phyloP scores from a whole-genome alignment of 768 basidiomycete genomes.

The Auriscalpium vulgare region DNA sequence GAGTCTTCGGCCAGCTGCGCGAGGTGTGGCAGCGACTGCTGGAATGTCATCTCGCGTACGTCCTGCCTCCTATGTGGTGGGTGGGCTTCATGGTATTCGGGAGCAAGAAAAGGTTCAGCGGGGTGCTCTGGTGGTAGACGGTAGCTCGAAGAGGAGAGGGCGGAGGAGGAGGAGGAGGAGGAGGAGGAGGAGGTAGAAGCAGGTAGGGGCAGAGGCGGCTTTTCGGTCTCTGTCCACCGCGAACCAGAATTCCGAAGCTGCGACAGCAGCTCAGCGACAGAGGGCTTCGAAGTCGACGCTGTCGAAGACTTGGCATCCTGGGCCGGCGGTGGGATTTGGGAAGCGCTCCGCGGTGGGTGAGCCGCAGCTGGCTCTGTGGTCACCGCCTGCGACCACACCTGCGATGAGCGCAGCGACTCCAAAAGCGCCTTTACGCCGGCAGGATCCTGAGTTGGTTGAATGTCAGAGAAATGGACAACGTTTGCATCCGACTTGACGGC shows the following conservation, averaged over 20 bases:
- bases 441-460: slow-evolving; percentile 5
- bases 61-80: slow-evolving; percentile 23
- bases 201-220: not conserved
- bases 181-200: not conserved
- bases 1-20: slow-evolving; percentile 50
- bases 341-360: too few relatives aligned
- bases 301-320: slow-evolving; percentile 1
- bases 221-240: too few relatives aligned
- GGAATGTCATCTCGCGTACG: slow-evolving; percentile 47
- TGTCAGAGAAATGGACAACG: not conserved
- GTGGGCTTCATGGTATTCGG: slow-evolving; percentile 1
- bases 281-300: slow-evolving; percentile 8
- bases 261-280: slow-evolving; percentile 13
- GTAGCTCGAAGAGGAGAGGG: not conserved
- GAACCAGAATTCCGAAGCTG: not conserved
- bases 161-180: not conserved
- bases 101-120: not conserved
- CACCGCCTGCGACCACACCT: slow-evolving; percentile 55
- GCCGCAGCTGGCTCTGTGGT: slow-evolving; percentile 6
- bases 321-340: not conserved
- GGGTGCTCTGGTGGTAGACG: slow-evolving; percentile 1
- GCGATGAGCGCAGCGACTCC: slow-evolving; percentile 57
- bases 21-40: slow-evolving; percentile 62
- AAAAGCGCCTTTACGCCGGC: slow-evolving; percentile 53
- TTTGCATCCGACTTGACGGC: not conserved